A percentile compares a stretch with the other conserved stretches of the same genome.
These are phyloP conservation scores for Acanthamoeba healyi DNA, from an alignment of 208 protist species.

Conservation along the genomic window DNA sequence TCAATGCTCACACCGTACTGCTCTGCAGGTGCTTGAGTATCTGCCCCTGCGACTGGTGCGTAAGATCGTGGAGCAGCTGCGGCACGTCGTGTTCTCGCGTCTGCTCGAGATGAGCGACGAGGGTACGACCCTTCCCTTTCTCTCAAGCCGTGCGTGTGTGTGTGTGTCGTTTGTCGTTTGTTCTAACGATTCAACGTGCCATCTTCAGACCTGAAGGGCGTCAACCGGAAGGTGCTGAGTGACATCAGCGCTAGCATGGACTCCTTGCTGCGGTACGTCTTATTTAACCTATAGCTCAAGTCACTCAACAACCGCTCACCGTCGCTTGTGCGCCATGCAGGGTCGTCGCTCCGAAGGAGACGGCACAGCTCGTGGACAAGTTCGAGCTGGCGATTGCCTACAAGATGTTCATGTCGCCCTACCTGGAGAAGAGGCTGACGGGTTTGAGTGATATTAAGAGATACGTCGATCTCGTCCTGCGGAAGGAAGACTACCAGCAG, in stretches of 20 bases:
- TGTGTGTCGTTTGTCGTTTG: not conserved
- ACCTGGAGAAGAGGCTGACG: constrained; percentile 82
- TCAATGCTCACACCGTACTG: not conserved
- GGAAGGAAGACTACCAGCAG: constrained; percentile 76
- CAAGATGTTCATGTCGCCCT: constrained; percentile 83
- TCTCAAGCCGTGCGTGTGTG: no score
- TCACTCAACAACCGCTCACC: no score
- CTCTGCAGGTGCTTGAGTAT: not conserved
- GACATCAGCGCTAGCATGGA: constrained; percentile 79
- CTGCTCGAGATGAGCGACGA: constrained; percentile 32
- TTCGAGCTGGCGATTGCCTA: constrained; percentile 76
- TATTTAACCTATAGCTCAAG: no score
- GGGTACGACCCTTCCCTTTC: not conserved
- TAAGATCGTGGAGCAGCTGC: constrained; percentile 12
- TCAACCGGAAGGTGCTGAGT: constrained; percentile 76
- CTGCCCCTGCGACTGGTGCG: not conserved
- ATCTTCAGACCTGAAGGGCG: constrained; percentile 79
- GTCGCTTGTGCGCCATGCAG: no score
- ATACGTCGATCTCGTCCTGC: constrained; percentile 45
- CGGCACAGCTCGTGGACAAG: constrained; percentile 21
- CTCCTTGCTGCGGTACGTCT: constrained; percentile 44
- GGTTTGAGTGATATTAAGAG: constrained; percentile 85
- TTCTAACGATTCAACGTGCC: no score
- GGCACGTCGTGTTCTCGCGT: not conserved
- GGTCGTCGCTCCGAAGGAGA: not conserved